These are phyloP conservation scores for Colletotrichum musicola DNA, from an alignment of 2,329 filamentous ascomycete species.

Conservation along the genomic window DNA sequence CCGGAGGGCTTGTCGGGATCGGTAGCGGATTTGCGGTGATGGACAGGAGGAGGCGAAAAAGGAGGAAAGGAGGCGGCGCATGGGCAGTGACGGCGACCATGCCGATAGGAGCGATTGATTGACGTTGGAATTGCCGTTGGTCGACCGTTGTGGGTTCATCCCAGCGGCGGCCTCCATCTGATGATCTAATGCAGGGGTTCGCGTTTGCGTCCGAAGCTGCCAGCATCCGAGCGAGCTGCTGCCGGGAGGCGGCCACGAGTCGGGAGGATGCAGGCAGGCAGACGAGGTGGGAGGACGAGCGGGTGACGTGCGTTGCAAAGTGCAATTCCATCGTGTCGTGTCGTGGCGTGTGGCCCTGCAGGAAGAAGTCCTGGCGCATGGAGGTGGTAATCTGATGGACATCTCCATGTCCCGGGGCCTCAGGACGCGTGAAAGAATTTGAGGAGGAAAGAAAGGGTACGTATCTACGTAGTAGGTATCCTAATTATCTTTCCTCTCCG, in stretches of 20 bases:
- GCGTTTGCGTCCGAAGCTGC: slow-evolving; percentile 20
- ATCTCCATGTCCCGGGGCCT: too few relatives aligned
- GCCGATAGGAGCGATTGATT: slow-evolving; percentile 24
- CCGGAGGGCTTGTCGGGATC: neutral
- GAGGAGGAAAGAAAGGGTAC: neutral
- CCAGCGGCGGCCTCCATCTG: slow-evolving; percentile 27
- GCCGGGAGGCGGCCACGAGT: neutral
- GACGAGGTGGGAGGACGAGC: neutral
- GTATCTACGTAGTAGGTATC: neutral
- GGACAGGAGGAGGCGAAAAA: slow-evolving; percentile 30
- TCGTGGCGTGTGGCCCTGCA: neutral
- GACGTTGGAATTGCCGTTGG: slow-evolving; percentile 23
- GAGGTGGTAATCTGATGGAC: neutral
- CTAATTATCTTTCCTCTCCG: too few relatives aligned
- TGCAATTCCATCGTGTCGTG: neutral
- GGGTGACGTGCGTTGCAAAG: slow-evolving; percentile 15
- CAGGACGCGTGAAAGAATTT: neutral
- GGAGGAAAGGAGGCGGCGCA: slow-evolving; percentile 9
- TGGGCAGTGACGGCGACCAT: neutral
- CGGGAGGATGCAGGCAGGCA: slow-evolving; percentile 29
- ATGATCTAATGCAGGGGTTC: slow-evolving; percentile 38
- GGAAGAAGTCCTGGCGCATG: neutral
- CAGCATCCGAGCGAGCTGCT: neutral
- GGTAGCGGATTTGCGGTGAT: slow-evolving; percentile 11
- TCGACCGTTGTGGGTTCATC: slow-evolving; percentile 18